Base-by-base conservation (phyloP, 768 basidiomycete species). In the Mycena vitilis region DNA sequence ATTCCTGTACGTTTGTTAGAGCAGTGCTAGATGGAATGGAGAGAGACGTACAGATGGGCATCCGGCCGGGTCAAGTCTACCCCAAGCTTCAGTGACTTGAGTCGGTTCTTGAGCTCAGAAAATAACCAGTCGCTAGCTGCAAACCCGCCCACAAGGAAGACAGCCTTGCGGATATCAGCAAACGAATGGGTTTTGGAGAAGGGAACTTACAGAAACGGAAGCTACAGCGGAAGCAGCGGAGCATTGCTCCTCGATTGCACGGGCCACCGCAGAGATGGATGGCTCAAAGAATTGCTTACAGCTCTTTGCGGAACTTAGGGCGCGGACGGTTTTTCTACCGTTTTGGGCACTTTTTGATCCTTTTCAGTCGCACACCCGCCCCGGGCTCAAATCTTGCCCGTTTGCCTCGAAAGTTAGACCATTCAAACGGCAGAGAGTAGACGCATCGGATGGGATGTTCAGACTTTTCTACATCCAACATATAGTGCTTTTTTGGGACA, bases 61-160 rank as follows among this genome's bases (percentile, higher is more conserved):
- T 87, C 86, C 0, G 85, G 85, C 22, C 85, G 77, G 53, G 76
- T 79, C 45, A 86, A 70, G 23, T 58, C 73, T 44, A 87, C 73
- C 25, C 80, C 77, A 3, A 30, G 30, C 4, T 73, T 30, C 30
- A 30, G 30, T 30, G 30, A 61, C 15, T 79, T 75, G 6, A 87
- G 78, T 20, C 80, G 71, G 38, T 63, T 69, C 56, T 82, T 81
- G 23, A 87, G 79, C 53, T 79, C 77, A 2, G 76, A 68, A 68
- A 83, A 87, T 18, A 88, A 73, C 80, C 82, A 87, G 53, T 84
- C 82, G 65, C 81, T 87, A 1, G 85, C 83, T 13, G 83, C 82
- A 73, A 88, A 88, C 0, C 86, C 87, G 10, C 87, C 87, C 4
- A 88, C 86, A 15, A 88, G 76, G 60, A 87, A 82, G 25, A 86